Conservation (phyloP, 495 filamentous ascomycete species). For the Xylaria nigripes region DNA sequence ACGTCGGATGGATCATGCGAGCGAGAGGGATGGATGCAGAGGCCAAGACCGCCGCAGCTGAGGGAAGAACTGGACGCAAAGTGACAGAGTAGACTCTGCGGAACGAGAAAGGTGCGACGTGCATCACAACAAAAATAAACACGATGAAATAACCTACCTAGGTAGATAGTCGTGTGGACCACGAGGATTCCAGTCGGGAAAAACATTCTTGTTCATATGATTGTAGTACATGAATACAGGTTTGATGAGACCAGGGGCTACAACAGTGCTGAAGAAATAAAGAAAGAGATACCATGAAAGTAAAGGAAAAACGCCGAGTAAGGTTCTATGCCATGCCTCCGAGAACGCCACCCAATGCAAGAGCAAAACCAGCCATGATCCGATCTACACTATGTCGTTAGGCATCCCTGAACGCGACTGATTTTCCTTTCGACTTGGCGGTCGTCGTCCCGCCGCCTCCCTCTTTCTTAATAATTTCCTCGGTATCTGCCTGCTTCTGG, state of each 20-base stretch:
- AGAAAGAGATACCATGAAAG: neutral
- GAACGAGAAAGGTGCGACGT: no score
- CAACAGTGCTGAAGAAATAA: neutral
- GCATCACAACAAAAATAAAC: neutral
- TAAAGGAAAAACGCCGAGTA: neutral
- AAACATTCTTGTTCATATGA: neutral
- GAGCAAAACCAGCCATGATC: slow-evolving; percentile 2
- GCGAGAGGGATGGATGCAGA: no score
- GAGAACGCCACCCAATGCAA: slow-evolving; percentile 25
- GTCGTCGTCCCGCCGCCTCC: slow-evolving; percentile 7
- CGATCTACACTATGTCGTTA: slow-evolving; percentile 4
- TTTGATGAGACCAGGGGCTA: neutral
- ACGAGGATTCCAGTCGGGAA: neutral
- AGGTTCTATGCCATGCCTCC: neutral
- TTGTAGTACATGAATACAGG: neutral
- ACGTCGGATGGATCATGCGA: no score
- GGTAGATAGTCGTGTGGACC: neutral
- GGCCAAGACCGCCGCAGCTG: no score
- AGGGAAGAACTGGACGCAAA: no score
- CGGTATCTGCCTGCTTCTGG: slow-evolving; percentile 13
- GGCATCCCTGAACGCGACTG: slow-evolving; percentile 22
- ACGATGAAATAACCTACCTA: no score
- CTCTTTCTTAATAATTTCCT: slow-evolving; percentile 23
- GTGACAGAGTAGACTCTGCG: no score
- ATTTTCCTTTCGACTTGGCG: slow-evolving; percentile 15